A percentile compares a stretch with the other conserved stretches of the same genome.
Evolutionary conservation across 106 monocot species (phyloP).

Genomic region (Dendrobium nobile): DNA sequence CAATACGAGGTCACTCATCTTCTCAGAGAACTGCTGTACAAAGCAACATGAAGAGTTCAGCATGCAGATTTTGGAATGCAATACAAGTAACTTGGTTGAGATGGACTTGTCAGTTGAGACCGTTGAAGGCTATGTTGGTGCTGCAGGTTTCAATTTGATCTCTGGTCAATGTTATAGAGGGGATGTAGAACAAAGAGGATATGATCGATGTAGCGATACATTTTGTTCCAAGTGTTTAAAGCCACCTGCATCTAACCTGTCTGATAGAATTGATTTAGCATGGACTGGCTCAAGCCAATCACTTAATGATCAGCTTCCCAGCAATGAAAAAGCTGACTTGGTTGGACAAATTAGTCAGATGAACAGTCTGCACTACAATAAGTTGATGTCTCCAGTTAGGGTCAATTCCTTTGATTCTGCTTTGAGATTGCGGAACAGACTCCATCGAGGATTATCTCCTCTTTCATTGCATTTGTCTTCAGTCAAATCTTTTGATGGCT

Average conservation of each 20-base stretch:
- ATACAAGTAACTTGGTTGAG: slow-evolving; percentile 25
- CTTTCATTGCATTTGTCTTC: slow-evolving; percentile 35
- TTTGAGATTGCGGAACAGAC: slow-evolving; percentile 26
- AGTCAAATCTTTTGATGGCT: slow-evolving; percentile 37
- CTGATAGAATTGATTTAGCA: slow-evolving; percentile 83
- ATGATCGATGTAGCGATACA: slow-evolving; percentile 1
- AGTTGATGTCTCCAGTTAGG: slow-evolving; percentile 40
- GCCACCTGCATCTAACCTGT: slow-evolving; percentile 35
- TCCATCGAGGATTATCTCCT: slow-evolving; percentile 18
- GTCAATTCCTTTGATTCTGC: slow-evolving; percentile 77
- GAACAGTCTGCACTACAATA: slow-evolving; percentile 30
- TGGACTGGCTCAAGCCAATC: slow-evolving; percentile 55
- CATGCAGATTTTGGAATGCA: slow-evolving; percentile 25
- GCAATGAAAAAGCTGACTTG: slow-evolving; percentile 11
- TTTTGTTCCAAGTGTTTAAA: slow-evolving; percentile 11
- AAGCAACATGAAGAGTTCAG: slow-evolving; percentile 21
- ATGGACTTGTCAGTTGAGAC: slow-evolving; percentile 25
- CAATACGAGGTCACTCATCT: not conserved
- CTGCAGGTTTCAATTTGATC: slow-evolving; percentile 14
- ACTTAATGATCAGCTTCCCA: not conserved
- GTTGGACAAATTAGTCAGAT: slow-evolving; percentile 15
- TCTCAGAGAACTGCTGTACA: slow-evolving; percentile 8
- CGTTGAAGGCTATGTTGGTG: slow-evolving; percentile 15
- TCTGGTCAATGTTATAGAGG: slow-evolving; percentile 7
- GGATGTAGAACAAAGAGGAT: slow-evolving; percentile 7